phyloP scores from a whole-genome alignment of 495 filamentous ascomycete genomes.

The Xylaria bambusicola region DNA sequence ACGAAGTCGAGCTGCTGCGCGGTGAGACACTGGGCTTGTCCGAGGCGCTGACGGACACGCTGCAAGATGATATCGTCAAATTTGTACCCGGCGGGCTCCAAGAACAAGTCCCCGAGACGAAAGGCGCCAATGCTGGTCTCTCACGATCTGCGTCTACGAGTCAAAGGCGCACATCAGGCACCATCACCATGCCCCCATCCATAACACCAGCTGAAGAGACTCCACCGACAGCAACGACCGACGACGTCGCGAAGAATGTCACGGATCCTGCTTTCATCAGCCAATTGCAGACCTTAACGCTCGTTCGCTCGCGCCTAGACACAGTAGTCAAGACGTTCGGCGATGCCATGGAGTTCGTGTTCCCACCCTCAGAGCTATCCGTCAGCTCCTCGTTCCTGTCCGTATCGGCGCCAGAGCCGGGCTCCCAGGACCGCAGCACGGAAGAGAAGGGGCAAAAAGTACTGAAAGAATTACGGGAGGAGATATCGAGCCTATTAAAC shows the following conservation, averaged over 20 bases:
- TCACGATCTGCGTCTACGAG: constrained; percentile 20
- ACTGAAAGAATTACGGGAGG: constrained; percentile 64
- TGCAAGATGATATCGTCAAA: constrained; percentile 67
- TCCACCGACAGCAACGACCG: not conserved
- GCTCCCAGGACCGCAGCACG: constrained; percentile 60
- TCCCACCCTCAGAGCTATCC: constrained; percentile 77
- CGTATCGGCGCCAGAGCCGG: constrained; percentile 73
- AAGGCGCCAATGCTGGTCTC: constrained; percentile 13
- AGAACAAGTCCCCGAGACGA: constrained; percentile 17
- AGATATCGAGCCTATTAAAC: constrained; percentile 69
- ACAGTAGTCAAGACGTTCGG: constrained; percentile 86
- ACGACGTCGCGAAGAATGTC: not conserved
- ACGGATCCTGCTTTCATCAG: constrained; percentile 70
- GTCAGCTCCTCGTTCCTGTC: constrained; percentile 77
- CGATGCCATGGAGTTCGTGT: constrained; percentile 88
- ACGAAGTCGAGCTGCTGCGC: constrained; percentile 90
- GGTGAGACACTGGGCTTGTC: constrained; percentile 79
- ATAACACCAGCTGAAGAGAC: constrained; percentile 21
- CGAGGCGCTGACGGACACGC: constrained; percentile 70
- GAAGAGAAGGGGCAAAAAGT: constrained; percentile 81
- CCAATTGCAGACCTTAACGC: constrained; percentile 76
- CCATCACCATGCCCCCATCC: constrained; percentile 17
- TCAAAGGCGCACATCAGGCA: constrained; percentile 32
- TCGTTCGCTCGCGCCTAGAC: constrained; percentile 80
- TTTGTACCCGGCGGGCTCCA: constrained; percentile 62